A percentile compares a stretch with the other conserved stretches of the same genome.
Evolutionary conservation across 1,284 basidiomycete genomes (phyloP).

Genomic region (Trametes polyzona): DNA sequence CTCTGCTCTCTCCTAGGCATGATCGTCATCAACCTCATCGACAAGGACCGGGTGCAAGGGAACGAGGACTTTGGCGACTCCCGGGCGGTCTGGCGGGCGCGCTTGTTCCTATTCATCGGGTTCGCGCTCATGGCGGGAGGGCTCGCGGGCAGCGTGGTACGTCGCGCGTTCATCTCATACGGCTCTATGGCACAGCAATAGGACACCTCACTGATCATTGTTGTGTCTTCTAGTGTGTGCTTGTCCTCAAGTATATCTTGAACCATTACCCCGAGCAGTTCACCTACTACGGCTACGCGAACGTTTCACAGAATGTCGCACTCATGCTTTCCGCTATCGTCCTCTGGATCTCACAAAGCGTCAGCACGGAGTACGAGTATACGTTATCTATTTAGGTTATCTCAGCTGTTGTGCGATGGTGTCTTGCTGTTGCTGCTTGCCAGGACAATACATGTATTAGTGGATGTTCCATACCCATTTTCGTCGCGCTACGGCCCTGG

Average conservation of each 20-base stretch:
- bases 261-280: slow-evolving; percentile 76
- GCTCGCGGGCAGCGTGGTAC: slow-evolving; percentile 57
- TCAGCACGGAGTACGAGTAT: slow-evolving; percentile 86
- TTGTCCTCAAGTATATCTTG: slow-evolving; percentile 92
- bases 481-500: no score
- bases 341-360: slow-evolving; percentile 86
- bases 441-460: slow-evolving; percentile 7
- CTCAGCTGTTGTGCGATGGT: neutral
- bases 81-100: slow-evolving; percentile 63
- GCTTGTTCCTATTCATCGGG: slow-evolving; percentile 88
- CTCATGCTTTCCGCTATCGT: slow-evolving; percentile 91
- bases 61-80: slow-evolving; percentile 83
- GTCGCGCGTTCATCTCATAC: neutral
- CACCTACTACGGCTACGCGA: slow-evolving; percentile 93
- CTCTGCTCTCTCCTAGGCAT: slow-evolving; percentile 94
- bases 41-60: slow-evolving; percentile 88
- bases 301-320: slow-evolving; percentile 89
- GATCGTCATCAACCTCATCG: slow-evolving; percentile 91
- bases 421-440: neutral
- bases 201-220: neutral
- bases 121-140: slow-evolving; percentile 87
- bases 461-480: neutral
- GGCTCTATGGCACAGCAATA: neutral
- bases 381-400: slow-evolving; percentile 72
- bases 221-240: slow-evolving; percentile 64